Evolutionary conservation across 129 eudicot species (phyloP).

Genomic region (Sambucus nigra): DNA sequence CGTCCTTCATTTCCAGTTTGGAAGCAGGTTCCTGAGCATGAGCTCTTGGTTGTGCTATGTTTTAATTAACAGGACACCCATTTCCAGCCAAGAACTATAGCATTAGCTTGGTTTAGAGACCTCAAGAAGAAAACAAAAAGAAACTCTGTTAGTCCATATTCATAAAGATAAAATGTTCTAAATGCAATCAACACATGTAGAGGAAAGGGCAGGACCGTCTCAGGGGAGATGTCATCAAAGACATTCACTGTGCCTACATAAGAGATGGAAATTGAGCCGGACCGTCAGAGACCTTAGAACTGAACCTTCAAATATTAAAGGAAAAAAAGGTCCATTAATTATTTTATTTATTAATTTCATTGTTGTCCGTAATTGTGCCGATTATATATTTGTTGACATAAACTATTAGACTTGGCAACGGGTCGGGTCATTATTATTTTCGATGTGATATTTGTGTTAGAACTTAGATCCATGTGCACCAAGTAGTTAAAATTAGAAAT

Average conservation of each 20-base stretch:
- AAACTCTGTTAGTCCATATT: background rate
- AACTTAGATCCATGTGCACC: too few species aligned
- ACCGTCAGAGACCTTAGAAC: slow-evolving; percentile 24
- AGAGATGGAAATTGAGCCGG: slow-evolving; percentile 65
- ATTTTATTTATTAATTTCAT: background rate
- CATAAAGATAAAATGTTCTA: background rate
- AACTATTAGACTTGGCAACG: too few species aligned
- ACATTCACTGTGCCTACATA: slow-evolving; percentile 65
- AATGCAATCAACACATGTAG: too few species aligned
- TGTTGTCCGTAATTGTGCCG: background rate
- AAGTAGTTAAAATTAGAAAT: too few species aligned
- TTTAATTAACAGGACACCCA: slow-evolving; percentile 16
- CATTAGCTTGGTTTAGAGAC: slow-evolving; percentile 48
- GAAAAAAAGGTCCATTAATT: background rate
- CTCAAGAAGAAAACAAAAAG: too few species aligned
- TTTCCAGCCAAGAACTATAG: slow-evolving; percentile 59
- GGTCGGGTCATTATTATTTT: too few species aligned
- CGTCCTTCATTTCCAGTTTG: slow-evolving; percentile 22
- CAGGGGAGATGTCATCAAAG: slow-evolving; percentile 56
- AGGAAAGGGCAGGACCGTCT: slow-evolving; percentile 37
- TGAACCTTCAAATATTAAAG: slow-evolving; percentile 23
- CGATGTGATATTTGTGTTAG: too few species aligned
- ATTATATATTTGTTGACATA: background rate
- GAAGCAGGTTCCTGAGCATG: slow-evolving; percentile 28
- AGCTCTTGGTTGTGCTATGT: slow-evolving; percentile 25